Percentiles rank a stretch among this genome's conserved stretches.
phyloP scores from a whole-genome alignment of 164 flowering plant species.

The Berberis vulgaris region DNA sequence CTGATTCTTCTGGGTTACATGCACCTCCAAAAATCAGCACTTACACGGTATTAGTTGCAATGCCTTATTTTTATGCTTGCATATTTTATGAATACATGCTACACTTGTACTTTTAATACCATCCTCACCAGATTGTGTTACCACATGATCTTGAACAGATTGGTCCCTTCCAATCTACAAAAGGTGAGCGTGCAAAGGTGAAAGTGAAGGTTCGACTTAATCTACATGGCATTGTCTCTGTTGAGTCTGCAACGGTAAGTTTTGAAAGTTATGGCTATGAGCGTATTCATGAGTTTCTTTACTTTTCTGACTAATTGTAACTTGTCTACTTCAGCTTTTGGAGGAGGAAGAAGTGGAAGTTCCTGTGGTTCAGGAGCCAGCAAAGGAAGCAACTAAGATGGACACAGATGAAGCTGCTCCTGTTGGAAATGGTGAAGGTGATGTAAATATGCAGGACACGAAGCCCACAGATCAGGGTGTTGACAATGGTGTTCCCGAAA shows the following conservation, averaged over 20 bases:
- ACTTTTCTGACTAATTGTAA: not conserved
- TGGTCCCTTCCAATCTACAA: slow-evolving; percentile 80
- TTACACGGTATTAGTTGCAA: slow-evolving; percentile 2
- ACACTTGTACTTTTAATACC: not conserved
- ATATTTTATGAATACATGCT: too few relatives aligned
- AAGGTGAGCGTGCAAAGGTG: slow-evolving; percentile 38
- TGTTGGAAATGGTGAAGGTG: not conserved
- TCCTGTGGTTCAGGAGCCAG: not conserved
- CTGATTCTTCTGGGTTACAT: slow-evolving; percentile 26
- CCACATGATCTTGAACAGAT: slow-evolving; percentile 8
- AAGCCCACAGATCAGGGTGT: not conserved
- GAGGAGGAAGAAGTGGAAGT: not conserved
- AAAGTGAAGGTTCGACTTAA: not conserved
- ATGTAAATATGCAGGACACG: not conserved
- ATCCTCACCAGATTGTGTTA: not conserved
- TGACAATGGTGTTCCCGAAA: not conserved
- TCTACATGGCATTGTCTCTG: not conserved
- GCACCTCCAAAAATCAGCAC: slow-evolving; percentile 1
- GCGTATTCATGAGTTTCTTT: not conserved
- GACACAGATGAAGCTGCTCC: not conserved
- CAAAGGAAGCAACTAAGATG: not conserved
- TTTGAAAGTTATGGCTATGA: not conserved
- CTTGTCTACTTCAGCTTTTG: slow-evolving; percentile 19
- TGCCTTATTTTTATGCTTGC: not conserved
- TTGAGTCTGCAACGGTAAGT: slow-evolving; percentile 36